A percentile compares a stretch with the other conserved stretches of the same genome.
Conservation (phyloP, 2,329 filamentous ascomycete species). For the Fusarium robinianum region DNA sequence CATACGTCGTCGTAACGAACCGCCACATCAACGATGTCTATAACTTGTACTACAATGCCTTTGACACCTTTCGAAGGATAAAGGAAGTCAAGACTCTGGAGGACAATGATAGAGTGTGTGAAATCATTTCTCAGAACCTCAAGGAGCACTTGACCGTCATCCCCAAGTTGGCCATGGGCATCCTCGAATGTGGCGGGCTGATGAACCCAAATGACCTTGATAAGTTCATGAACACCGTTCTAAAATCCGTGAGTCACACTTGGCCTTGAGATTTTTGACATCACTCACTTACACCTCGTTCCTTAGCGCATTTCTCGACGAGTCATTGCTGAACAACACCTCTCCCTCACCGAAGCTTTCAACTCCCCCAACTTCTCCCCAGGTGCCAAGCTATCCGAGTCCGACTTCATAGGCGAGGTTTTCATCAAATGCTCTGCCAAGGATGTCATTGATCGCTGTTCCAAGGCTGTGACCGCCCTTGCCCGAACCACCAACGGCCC, state of each 20-base stretch:
- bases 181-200: slow-evolving; percentile 83
- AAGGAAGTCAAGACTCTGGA: slow-evolving; percentile 82
- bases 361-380: slow-evolving; percentile 89
- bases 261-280: neutral
- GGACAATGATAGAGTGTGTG: slow-evolving; percentile 88
- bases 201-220: slow-evolving; percentile 84
- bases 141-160: slow-evolving; percentile 92
- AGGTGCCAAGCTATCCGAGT: slow-evolving; percentile 69
- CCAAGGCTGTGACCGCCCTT: slow-evolving; percentile 73
- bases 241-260: slow-evolving; percentile 73
- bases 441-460: slow-evolving; percentile 85
- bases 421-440: slow-evolving; percentile 91
- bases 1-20: slow-evolving; percentile 96
- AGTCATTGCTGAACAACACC: slow-evolving; percentile 96
- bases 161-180: slow-evolving; percentile 90
- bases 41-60: slow-evolving; percentile 95
- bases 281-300: slow-evolving; percentile 8
- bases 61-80: slow-evolving; percentile 84
- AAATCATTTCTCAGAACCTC: slow-evolving; percentile 76
- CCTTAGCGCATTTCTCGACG: slow-evolving; percentile 84
- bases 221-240: slow-evolving; percentile 90
- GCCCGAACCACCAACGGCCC: slow-evolving; percentile 75
- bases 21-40: slow-evolving; percentile 93
- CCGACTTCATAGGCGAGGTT: slow-evolving; percentile 93
- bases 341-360: slow-evolving; percentile 93